A percentile compares a stretch with the other conserved stretches of the same genome.
phyloP scores from a whole-genome alignment of 2,329 filamentous ascomycete species.

The Exophiala phaeomuriformis region DNA sequence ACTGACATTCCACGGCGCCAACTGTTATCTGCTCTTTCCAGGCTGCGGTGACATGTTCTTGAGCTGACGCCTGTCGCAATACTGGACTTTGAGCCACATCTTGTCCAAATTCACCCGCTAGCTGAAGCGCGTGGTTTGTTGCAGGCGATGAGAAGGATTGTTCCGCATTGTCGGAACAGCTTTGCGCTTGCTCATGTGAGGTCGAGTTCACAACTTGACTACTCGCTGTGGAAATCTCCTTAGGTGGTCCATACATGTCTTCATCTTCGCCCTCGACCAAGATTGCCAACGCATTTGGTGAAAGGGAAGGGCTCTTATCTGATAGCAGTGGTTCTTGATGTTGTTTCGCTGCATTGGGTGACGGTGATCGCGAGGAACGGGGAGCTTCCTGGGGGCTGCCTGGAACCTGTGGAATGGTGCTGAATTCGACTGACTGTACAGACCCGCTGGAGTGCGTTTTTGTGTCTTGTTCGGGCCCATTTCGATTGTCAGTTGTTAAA shows the following conservation, averaged over 20 bases:
- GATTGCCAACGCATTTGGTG: no score
- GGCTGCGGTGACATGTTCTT: neutral
- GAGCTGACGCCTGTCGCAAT: neutral
- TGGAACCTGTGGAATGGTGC: no score
- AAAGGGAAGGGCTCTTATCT: no score
- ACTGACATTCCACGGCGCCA: neutral
- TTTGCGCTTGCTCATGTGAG: conserved; percentile 1
- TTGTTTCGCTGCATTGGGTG: no score
- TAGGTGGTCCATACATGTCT: conserved; percentile 18
- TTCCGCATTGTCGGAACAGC: conserved; percentile 14
- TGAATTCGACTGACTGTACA: no score
- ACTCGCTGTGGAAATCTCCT: neutral
- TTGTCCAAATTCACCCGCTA: neutral
- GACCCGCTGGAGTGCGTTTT: no score
- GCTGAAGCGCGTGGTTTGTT: neutral
- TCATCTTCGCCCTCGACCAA: conserved; percentile 7
- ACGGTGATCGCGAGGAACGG: no score
- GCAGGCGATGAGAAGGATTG: conserved; percentile 16
- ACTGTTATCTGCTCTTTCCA: conserved; percentile 5
- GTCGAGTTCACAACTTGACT: neutral
- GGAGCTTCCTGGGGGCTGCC: no score
- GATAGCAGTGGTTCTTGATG: no score
- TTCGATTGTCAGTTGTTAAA: no score
- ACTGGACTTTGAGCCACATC: neutral
- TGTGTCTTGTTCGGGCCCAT: no score